Conservation (phyloP, 78 protist species). For the Planoprotostelium fungivorum region DNA sequence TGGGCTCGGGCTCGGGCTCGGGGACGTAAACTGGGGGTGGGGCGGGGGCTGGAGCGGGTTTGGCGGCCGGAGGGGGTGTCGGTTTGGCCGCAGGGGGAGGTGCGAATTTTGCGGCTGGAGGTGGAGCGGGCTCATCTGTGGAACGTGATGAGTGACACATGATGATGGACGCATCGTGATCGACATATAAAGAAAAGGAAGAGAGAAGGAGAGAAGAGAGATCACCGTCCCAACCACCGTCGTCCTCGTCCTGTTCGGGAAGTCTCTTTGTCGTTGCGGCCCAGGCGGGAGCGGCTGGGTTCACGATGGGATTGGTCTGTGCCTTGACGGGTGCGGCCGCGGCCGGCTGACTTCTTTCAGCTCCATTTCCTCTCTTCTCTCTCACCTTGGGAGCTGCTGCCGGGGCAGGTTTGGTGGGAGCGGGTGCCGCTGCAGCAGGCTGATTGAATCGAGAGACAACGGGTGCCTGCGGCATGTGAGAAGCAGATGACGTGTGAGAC, state of each 20-base stretch:
- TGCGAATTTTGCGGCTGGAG: too few species aligned
- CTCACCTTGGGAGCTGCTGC: background rate
- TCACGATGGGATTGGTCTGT: background rate
- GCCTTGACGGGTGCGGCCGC: background rate
- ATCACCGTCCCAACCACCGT: background rate
- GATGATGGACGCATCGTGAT: too few species aligned
- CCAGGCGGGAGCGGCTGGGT: background rate
- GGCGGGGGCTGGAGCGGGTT: background rate
- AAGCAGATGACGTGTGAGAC: background rate
- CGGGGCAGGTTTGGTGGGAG: background rate
- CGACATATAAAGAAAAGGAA: background rate
- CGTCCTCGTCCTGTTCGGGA: background rate
- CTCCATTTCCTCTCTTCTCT: too few species aligned
- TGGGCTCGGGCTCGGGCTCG: background rate
- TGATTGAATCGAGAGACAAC: background rate
- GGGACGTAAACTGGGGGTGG: background rate
- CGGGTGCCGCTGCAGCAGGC: background rate
- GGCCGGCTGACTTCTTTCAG: too few species aligned
- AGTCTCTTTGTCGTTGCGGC: background rate
- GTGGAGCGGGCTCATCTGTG: background rate
- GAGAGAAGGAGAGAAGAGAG: too few species aligned
- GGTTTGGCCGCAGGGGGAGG: too few species aligned
- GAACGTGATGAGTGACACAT: too few species aligned
- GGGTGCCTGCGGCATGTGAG: background rate
- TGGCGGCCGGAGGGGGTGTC: conserved; percentile 1